Evolutionary conservation across 2,329 filamentous ascomycete species (phyloP), one percentile per base, ranked within the genome.

Genomic region (Cyphellophora attinorum): DNA sequence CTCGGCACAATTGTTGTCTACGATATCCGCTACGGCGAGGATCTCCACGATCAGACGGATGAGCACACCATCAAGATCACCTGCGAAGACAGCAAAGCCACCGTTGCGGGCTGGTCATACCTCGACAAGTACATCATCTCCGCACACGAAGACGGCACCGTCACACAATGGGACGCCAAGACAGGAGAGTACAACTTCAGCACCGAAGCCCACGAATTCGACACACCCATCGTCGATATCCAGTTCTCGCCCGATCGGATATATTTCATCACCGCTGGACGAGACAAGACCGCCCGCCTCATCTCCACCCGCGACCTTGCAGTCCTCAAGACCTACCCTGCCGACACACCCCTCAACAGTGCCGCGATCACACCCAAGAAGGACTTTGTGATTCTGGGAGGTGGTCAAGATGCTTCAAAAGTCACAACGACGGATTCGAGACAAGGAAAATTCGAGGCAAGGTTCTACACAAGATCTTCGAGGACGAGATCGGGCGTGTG

Each of bases 401-500:
- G 91, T 76, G 91, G 91, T 52, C 91, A 98, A 68, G 91, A 88
- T 47, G 91, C 91, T 57, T 95, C 95, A 85, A 89, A 96, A 58
- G 91, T 98, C 64, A 98, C 91, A 39, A 93, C 85, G 35, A 96
- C 91, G 33, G 81, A 81, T 19, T 80, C 86, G 32, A 78, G 91
- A 49, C 91, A 98, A 72, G 91, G 91, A 67, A 96, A 96, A 68
- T 98, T 98, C 70, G 91, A 98, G 66, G 91, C 91, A 29, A 80
- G 91, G 48, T 98, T 98, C 74, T 98, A 95, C 74, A 98, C 79
- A 96, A 93, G 75, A 81, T 98, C 60, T 96, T 98, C 60, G 86
- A 94, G 65, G 89, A 98, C 64, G 91, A 98, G 70, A 89, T 96
- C 55, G 91, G 91, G 51, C 81, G 91, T 70, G 91, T 98, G 47